Conservation (phyloP, 78 protist species). For the Tieghemostelium lacteum region DNA sequence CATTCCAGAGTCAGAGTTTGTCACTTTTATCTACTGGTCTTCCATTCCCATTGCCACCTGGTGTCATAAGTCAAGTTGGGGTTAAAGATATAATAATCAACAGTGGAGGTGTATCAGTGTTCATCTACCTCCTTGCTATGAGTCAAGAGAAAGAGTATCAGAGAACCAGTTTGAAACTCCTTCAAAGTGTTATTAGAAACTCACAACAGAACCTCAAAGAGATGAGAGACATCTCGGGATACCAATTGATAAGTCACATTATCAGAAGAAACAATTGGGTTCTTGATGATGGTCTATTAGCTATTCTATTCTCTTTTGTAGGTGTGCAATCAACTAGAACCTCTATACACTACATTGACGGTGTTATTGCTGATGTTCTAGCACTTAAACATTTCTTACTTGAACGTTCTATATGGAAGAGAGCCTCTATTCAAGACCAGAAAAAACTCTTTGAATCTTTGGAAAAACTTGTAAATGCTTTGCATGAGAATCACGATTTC, state of each 20-base stretch:
- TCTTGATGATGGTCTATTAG: constrained; percentile 28
- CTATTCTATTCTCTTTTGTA: constrained; percentile 55
- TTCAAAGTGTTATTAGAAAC: constrained; percentile 34
- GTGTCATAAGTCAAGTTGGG: constrained; percentile 63
- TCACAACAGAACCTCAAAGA: constrained; percentile 48
- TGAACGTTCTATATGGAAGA: constrained; percentile 76
- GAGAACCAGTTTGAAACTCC: constrained; percentile 17
- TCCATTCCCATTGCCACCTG: constrained; percentile 52
- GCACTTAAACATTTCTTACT: constrained; percentile 69
- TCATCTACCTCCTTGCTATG: constrained; percentile 50
- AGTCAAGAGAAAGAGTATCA: constrained; percentile 61
- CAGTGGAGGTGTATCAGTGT: constrained; percentile 69
- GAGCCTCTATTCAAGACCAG: constrained; percentile 54
- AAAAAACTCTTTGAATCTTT: constrained; percentile 54
- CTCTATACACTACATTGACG: constrained; percentile 47
- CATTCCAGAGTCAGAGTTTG: neutral
- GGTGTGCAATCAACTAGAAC: constrained; percentile 59
- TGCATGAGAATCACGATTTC: constrained; percentile 63
- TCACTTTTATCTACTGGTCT: constrained; percentile 47
- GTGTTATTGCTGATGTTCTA: constrained; percentile 56
- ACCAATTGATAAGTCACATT: constrained; percentile 55
- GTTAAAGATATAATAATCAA: constrained; percentile 43
- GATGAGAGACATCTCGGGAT: constrained; percentile 75
- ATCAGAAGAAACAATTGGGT: constrained; percentile 59
- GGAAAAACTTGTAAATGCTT: constrained; percentile 29